phyloP scores from a whole-genome alignment of 495 filamentous ascomycete species.

The Sporormia fimetaria region DNA sequence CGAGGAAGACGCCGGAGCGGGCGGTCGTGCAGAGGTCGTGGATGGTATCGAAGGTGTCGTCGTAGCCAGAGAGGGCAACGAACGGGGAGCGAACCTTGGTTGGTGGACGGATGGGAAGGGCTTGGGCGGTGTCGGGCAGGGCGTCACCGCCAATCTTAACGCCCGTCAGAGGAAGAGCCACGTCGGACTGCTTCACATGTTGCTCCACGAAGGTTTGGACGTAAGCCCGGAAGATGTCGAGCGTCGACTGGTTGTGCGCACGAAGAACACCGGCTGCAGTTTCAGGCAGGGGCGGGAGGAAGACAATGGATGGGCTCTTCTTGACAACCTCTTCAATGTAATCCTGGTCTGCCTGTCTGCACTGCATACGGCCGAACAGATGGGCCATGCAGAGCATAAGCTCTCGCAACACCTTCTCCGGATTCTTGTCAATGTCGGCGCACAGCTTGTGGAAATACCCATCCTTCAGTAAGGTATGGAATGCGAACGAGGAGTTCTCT shows the following conservation, averaged over 20 bases:
- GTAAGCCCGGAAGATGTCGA: slow-evolving; percentile 53
- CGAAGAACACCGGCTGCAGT: slow-evolving; percentile 43
- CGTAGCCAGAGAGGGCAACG: slow-evolving; percentile 56
- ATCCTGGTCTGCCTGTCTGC: slow-evolving; percentile 37
- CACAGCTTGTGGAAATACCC: slow-evolving; percentile 59
- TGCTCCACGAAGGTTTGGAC: slow-evolving; percentile 57
- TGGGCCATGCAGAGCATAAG: slow-evolving; percentile 59
- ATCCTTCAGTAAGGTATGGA: slow-evolving; percentile 56
- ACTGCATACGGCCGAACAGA: slow-evolving; percentile 49
- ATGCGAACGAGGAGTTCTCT: slow-evolving; percentile 59
- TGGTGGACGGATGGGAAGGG: slow-evolving; percentile 18
- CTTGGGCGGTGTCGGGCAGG: neutral
- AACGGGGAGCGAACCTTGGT: slow-evolving; percentile 51
- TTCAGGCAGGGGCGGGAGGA: slow-evolving; percentile 51
- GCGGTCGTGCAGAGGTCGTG: slow-evolving; percentile 50
- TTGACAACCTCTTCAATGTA: slow-evolving; percentile 37
- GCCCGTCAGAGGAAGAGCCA: slow-evolving; percentile 47
- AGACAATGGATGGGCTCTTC: slow-evolving; percentile 46
- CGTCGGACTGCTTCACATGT: slow-evolving; percentile 43
- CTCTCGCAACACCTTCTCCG: slow-evolving; percentile 33
- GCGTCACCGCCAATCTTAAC: slow-evolving; percentile 34
- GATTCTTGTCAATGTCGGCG: slow-evolving; percentile 36
- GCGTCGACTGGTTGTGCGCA: slow-evolving; percentile 50
- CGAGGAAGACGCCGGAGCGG: slow-evolving; percentile 57
- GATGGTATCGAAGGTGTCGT: slow-evolving; percentile 50